Conservation (phyloP, 2,329 filamentous ascomycete species). For the Pseudogymnoascus sp. region DNA sequence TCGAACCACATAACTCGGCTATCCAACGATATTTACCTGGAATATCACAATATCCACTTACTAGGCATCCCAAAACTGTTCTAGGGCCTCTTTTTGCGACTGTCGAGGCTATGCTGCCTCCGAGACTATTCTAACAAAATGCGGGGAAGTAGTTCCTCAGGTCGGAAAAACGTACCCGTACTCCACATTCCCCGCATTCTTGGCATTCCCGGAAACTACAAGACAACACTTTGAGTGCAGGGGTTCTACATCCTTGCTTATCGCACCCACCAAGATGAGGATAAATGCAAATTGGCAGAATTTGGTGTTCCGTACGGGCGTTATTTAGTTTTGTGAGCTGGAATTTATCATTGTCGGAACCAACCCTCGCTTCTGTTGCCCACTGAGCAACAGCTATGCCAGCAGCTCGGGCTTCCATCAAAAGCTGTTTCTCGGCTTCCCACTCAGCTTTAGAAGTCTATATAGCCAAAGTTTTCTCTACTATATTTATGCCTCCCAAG, state of each 20-base stretch:
- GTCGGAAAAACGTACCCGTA: neutral
- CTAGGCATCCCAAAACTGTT: neutral
- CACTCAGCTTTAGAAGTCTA: neutral
- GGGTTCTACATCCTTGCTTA: neutral
- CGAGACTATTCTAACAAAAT: neutral
- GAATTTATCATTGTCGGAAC: neutral
- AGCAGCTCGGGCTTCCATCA: neutral
- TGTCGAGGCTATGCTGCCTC: neutral
- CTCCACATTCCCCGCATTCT: neutral
- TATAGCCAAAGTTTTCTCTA: neutral
- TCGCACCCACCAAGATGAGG: neutral
- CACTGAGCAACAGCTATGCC: neutral
- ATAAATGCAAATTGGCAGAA: neutral
- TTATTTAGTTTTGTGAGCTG: neutral
- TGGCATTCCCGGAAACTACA: neutral
- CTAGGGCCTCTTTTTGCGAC: neutral
- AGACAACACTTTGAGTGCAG: neutral
- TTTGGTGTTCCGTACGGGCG: neutral
- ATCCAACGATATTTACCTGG: neutral
- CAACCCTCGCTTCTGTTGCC: neutral
- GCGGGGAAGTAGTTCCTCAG: neutral
- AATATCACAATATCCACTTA: neutral
- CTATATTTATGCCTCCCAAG: neutral
- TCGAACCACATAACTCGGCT: neutral
- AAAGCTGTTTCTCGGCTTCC: neutral